Evolutionary conservation across 2,329 filamentous ascomycete genomes (phyloP).

Genomic region (Nemania bipapillata): DNA sequence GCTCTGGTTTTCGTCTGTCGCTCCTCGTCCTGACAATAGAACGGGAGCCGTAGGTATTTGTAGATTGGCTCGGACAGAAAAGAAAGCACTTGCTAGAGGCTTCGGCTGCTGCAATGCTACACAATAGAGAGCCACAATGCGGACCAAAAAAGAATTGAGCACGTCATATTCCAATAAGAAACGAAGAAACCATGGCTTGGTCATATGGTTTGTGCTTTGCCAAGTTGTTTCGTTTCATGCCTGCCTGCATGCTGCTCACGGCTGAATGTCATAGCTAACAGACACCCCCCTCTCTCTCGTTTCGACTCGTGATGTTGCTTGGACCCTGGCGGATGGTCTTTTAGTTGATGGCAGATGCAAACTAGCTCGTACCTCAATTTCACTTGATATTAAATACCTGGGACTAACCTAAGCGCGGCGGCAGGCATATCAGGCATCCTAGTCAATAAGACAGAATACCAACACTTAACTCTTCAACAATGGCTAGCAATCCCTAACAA

Average conservation of each 20-base stretch:
- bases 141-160: background rate
- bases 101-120: conserved; percentile 21
- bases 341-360: background rate
- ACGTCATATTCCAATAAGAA: conserved; percentile 14
- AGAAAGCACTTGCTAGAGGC: background rate
- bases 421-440: conserved; percentile 15
- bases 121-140: conserved; percentile 7
- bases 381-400: background rate
- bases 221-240: conserved; percentile 11
- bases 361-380: conserved; percentile 2
- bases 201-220: background rate
- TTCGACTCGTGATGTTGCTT: conserved; percentile 7
- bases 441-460: conserved; percentile 23
- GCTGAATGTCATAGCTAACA: conserved; percentile 1
- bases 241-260: conserved; percentile 12
- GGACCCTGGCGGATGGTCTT: background rate
- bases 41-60: background rate
- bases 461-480: conserved; percentile 23
- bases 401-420: conserved; percentile 1
- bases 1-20: background rate
- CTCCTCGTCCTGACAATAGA: background rate
- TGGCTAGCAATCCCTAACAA: no score
- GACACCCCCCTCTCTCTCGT: background rate
- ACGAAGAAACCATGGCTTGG: background rate
- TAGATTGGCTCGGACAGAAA: background rate